These are phyloP conservation scores for Leavenworthia alabamica DNA, from an alignment of 345 rosid species.

Conservation along the genomic window DNA sequence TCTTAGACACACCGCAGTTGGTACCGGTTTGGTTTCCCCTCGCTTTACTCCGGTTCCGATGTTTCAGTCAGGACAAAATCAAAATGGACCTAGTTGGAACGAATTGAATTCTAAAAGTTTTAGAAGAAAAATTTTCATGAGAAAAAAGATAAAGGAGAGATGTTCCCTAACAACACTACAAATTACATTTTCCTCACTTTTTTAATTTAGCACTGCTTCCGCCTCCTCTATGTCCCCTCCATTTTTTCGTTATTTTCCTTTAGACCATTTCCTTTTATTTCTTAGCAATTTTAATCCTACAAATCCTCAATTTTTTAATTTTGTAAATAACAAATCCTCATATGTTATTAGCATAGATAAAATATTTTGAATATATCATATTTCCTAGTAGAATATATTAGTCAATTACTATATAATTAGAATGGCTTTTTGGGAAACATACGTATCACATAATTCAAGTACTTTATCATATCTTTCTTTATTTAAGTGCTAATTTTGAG, in stretches of 20 bases:
- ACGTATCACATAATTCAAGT: conserved; percentile 12
- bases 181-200: conserved; percentile 4
- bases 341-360: neutral
- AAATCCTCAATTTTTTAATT: neutral
- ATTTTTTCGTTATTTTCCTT: neutral
- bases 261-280: neutral
- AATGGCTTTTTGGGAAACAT: conserved; percentile 14
- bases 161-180: conserved; percentile 34
- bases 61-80: neutral
- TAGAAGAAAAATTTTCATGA: neutral
- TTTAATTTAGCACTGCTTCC: conserved; percentile 19
- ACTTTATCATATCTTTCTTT: conserved; percentile 4
- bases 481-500: conserved; percentile 28
- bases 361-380: neutral
- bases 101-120: neutral
- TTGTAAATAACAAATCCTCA: neutral
- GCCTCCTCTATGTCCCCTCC: conserved; percentile 29
- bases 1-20: neutral
- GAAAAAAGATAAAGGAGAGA: conserved; percentile 14
- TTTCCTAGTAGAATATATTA: neutral
- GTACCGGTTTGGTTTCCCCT: neutral
- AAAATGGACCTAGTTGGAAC: neutral
- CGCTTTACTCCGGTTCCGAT: neutral
- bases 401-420: neutral
- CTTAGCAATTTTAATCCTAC: neutral